Evolutionary conservation across 1,284 basidiomycete genomes (phyloP).

Genomic region (Amylostereum areolatum): DNA sequence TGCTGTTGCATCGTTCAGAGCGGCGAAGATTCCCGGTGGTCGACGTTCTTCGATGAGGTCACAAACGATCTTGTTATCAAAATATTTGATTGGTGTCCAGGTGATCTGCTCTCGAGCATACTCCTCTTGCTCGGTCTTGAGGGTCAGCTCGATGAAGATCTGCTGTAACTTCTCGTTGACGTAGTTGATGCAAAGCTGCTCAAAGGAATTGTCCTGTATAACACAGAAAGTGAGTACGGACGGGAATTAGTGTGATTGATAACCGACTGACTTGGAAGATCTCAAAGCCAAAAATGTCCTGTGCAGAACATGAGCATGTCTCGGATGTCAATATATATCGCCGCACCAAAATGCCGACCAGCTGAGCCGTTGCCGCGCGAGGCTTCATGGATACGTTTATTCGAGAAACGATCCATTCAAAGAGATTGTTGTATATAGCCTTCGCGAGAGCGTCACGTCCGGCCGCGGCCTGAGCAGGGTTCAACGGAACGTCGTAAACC

Average conservation of each 20-base stretch:
- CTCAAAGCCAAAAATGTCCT: slow-evolving; percentile 98
- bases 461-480: slow-evolving; percentile 85
- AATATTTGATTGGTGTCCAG: slow-evolving; percentile 99
- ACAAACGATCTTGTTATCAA: slow-evolving; percentile 96
- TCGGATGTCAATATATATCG: background rate
- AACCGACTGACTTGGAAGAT: slow-evolving; percentile 77
- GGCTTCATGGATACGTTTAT: slow-evolving; percentile 97
- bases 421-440: slow-evolving; percentile 97
- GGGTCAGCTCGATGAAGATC: slow-evolving; percentile 97
- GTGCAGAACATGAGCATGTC: background rate
- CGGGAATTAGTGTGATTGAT: background rate
- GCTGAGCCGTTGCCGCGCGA: slow-evolving; percentile 65
- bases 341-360: slow-evolving; percentile 88
- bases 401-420: slow-evolving; percentile 98
- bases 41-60: slow-evolving; percentile 96
- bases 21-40: slow-evolving; percentile 96
- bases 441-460: slow-evolving; percentile 93
- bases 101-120: slow-evolving; percentile 98
- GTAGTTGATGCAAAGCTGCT: slow-evolving; percentile 99
- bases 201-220: slow-evolving; percentile 90
- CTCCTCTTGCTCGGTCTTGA: slow-evolving; percentile 99
- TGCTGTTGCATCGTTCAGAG: slow-evolving; percentile 96
- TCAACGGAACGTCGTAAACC: slow-evolving; percentile 94
- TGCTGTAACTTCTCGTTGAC: slow-evolving; percentile 99
- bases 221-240: background rate